Percentiles rank a stretch among this genome's conserved stretches.
Conservation (phyloP, 2,329 filamentous ascomycete genomes). For the Sarocladiaceae sp. region DNA sequence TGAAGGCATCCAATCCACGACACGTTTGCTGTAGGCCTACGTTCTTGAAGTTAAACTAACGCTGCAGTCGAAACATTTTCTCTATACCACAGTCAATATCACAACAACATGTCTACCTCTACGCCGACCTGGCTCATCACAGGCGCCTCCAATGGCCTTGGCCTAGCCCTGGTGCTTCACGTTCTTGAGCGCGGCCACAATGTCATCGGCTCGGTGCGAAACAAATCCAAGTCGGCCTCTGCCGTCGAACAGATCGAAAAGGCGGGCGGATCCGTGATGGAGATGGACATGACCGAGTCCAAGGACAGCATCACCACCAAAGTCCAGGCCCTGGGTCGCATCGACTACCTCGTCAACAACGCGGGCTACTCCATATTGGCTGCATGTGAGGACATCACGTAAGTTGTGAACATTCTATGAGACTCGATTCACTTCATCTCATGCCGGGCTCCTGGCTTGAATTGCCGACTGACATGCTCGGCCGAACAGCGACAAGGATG, state of each 20-base stretch:
- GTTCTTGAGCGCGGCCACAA: constrained; percentile 39
- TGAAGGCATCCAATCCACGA: no score
- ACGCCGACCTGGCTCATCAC: constrained; percentile 46
- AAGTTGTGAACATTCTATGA: no score
- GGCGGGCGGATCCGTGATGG: constrained; percentile 21
- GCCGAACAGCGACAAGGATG: constrained; percentile 33
- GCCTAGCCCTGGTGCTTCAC: constrained; percentile 36
- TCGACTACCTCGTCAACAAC: constrained; percentile 26
- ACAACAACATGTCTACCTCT: no score
- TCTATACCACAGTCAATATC: no score
- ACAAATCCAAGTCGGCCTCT: constrained; percentile 15
- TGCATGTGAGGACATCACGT: constrained; percentile 31
- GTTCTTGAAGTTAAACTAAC: no score
- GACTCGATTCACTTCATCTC: background rate
- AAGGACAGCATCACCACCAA: constrained; percentile 17
- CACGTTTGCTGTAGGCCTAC: no score
- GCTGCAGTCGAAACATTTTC: no score
- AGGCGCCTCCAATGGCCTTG: constrained; percentile 41
- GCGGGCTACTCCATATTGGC: constrained; percentile 40
- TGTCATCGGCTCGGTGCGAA: constrained; percentile 44
- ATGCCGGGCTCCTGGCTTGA: background rate
- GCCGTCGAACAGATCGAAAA: constrained; percentile 14
- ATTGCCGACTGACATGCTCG: background rate
- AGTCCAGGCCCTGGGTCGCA: constrained; percentile 12
- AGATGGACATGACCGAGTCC: constrained; percentile 23